Percentiles rank a stretch among this genome's conserved stretches.
These are phyloP conservation scores for Apiospora malaysiana DNA, from an alignment of 2,329 filamentous ascomycete genomes.

Conservation along the genomic window DNA sequence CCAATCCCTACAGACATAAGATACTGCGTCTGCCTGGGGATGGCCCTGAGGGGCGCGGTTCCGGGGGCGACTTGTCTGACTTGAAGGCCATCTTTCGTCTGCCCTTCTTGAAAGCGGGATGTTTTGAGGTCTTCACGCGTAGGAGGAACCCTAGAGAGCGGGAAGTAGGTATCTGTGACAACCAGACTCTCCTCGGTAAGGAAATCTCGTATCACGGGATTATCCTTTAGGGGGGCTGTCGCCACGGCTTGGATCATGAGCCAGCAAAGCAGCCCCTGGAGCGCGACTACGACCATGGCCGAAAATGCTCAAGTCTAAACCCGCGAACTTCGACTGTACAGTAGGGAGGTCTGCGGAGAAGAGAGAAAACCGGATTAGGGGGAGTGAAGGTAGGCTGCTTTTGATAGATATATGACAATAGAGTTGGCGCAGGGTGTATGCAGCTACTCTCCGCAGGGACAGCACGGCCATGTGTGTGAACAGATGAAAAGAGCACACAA, in stretches of 20 bases:
- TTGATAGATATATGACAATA: neutral
- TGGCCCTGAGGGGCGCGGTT: slow-evolving; percentile 29
- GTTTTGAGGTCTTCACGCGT: slow-evolving; percentile 23
- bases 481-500: neutral
- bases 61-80: slow-evolving; percentile 29
- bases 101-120: slow-evolving; percentile 25
- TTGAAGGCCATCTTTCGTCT: slow-evolving; percentile 22
- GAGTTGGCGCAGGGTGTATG: neutral
- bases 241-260: slow-evolving; percentile 24
- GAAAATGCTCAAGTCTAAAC: neutral
- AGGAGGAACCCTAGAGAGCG: slow-evolving; percentile 27
- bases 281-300: neutral
- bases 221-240: slow-evolving; percentile 27
- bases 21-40: slow-evolving; percentile 38
- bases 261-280: slow-evolving; percentile 25
- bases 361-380: neutral
- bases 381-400: neutral
- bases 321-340: too few species aligned
- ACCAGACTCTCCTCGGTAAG: slow-evolving; percentile 30
- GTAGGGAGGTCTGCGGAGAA: neutral
- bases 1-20: slow-evolving; percentile 36
- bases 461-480: neutral
- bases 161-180: slow-evolving; percentile 31
- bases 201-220: slow-evolving; percentile 26
- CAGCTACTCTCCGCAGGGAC: neutral